Base-by-base conservation (phyloP, 192 early-diverging fungal genomes). In the Entomortierella parvispora region DNA sequence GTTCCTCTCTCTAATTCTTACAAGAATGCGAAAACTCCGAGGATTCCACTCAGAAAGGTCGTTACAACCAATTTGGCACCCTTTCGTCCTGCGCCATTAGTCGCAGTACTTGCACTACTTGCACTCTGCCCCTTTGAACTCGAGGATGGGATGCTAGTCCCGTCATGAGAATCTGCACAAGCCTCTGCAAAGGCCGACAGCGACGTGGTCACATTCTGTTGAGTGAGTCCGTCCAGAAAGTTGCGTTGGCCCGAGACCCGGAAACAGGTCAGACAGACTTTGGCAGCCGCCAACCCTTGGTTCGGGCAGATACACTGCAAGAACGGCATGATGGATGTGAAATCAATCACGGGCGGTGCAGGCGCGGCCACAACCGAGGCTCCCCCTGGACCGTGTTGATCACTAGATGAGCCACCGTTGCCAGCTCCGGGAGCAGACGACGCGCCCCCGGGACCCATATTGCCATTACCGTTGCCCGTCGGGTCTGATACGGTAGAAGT, bases 261-360 rank as follows among this genome's bases (percentile, higher is more conserved):
- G 25, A 63, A 63, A 14, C 62, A 63, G 0, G 62, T 52, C 62
- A 52, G 45, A 29, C 62, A 63, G n/a, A 51, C 29, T 22, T 47
- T 15, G 32, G 42, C 29, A 7, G 48, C 62, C 2, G 32, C 48
- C 48, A 63, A 22, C 1, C 62, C 48, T 52, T 63, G 31, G 49
- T 53, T 40, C 9, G 47, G 62, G n/a, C 62, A 63, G 62, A 63
- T 52, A 42, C 62, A 63, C 12, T 63, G 62, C 23, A 52, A 42
- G 31, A 63, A 63, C 5, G 50, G 62, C 47, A 63, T 40, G 15
- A 63, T 20, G 4, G 42, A 33, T 43, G 34, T 52, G 25, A 52
- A 52, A 29, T 63, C 20, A 33, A 56, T 22, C 2, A 23, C 51
- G 4, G 47, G 18, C n/a, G 47, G 47, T 5, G 22, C n/a, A n/a